Base-by-base conservation (phyloP, 192 early-diverging fungal species). In the Coemansia sp. region DNA sequence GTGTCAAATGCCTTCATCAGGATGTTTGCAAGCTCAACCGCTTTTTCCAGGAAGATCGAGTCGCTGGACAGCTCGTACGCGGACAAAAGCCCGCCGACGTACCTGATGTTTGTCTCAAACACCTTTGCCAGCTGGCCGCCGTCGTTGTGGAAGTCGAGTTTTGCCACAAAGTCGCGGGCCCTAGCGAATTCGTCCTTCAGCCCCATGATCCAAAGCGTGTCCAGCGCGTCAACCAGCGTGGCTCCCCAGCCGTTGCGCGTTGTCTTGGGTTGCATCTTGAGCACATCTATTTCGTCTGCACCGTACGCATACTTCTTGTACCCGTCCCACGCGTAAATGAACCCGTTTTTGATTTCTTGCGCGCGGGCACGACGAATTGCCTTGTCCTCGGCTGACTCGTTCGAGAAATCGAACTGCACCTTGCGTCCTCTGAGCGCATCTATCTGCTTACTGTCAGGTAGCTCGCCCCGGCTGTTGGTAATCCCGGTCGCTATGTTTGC, bases 21-120 rank as follows among this genome's bases (percentile, higher is more conserved):
- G 25, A 86, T 69, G 65, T 93, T 87, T 5, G 86, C 87, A 0
- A 96, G 83, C 77, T 93, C 92, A 9, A 84, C 73, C 0, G 94
- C 93, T 76, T 90, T 91, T 15, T 76, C 61, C 63, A 93, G 73
- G 43, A 90, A 90, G 10, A 88, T 11, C 8, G 53, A 48, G 64
- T 93, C 89, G 36, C 81, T 25, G 2, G 89, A 88, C 11, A 93
- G 81, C 57, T 94, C 87, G 66, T 92, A 91, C 3, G 92, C 89
- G 19, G 87, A 86, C 17, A 97, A 78, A n/a, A 95, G 73, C 7
- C 93, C 94, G 56, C 94, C 95, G 3, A 97, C 68, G 17, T 92
- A 88, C 34, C 93, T 82, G 73, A 95, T 94, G n/a, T 91, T 94
- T 0, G 89, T 91, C 74, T 97, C 95, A 73, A 95, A 95, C 35